Evolutionary conservation across 2,329 filamentous ascomycete species (phyloP), one percentile per base, ranked within the genome.

Genomic region (Diatrype stigma): DNA sequence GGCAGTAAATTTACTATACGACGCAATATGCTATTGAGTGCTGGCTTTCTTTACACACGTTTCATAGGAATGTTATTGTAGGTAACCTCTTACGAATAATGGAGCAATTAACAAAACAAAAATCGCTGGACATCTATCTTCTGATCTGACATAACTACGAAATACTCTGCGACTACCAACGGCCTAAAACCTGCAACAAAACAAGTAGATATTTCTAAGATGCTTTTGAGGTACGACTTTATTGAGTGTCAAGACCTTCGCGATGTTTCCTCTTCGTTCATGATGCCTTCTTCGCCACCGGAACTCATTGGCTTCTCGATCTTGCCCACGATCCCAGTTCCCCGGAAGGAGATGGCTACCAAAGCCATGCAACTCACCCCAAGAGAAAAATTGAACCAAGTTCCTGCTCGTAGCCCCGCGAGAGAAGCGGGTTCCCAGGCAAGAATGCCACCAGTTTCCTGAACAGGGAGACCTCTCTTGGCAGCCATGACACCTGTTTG

Each of bases 401-500:
- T 70, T 2, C 71, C 79, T 0, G 75, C 76, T 35, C 77, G 69
- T 4, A 83, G 57, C 1, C 79, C 78, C 12, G 61, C 58, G 6
- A 82, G 62, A 1, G 78, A 77, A 0, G 77, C 61, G 0, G 57
- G 53, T 28, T 83, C 79, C 70, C 75, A 73, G 2, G 62, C 53
- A 46, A 60, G 22, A 10, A 79, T 66, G 0, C 70, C 54, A 0
- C 78, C 78, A 0, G 70, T 74, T 2, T 73, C 49, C 52, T 77
- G 63, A 0, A 82, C 71, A 0, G 64, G 45, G 0, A 77, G 70
- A 3, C 70, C 70, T 26, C 76, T 70, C 22, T 72, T 69, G 3
- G 70, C 64, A 0, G 79, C 79, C 68, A 84, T 79, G 21, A 86
- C 77, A 0, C 81, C 77, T 0, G 82, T 82, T 63, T 89, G 84